phyloP scores from a whole-genome alignment of 1,284 basidiomycete species.

The Tetrapyrgos nigripes region DNA sequence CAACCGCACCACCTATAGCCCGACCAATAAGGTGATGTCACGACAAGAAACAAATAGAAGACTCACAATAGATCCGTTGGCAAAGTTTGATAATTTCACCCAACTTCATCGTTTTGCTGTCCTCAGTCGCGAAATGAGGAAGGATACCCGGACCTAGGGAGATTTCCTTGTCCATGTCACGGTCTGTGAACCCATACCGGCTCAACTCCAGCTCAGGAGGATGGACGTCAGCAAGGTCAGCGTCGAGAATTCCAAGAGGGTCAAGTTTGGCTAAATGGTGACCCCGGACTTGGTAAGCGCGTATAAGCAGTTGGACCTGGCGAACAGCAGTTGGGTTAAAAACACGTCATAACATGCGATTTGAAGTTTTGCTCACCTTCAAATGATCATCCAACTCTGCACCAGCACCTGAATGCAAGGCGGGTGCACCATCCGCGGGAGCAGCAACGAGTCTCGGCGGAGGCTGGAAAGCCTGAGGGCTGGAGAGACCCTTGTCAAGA shows the following conservation, averaged over 20 bases:
- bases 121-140: constrained; percentile 91
- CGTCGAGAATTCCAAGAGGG: constrained; percentile 91
- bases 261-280: constrained; percentile 97
- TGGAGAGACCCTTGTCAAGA: constrained; percentile 88
- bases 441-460: constrained; percentile 77
- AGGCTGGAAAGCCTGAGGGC: constrained; percentile 85
- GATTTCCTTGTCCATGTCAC: constrained; percentile 94
- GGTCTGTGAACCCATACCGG: constrained; percentile 94
- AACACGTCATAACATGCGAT: background rate
- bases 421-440: constrained; percentile 84
- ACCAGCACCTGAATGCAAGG: constrained; percentile 69
- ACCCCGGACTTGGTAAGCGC: constrained; percentile 98
- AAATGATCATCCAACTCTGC: constrained; percentile 92
- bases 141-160: constrained; percentile 95
- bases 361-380: constrained; percentile 66
- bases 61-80: constrained; percentile 94
- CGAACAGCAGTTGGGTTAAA: constrained; percentile 7
- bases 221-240: constrained; percentile 79
- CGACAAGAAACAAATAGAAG: constrained; percentile 9
- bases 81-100: constrained; percentile 93
- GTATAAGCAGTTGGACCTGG: constrained; percentile 94
- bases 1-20: constrained; percentile 85
- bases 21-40: constrained; percentile 11
- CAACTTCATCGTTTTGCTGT: constrained; percentile 86
- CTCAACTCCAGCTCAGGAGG: constrained; percentile 92